Conservation (phyloP, 1,284 basidiomycete species). For the Trichosporon inkin region DNA sequence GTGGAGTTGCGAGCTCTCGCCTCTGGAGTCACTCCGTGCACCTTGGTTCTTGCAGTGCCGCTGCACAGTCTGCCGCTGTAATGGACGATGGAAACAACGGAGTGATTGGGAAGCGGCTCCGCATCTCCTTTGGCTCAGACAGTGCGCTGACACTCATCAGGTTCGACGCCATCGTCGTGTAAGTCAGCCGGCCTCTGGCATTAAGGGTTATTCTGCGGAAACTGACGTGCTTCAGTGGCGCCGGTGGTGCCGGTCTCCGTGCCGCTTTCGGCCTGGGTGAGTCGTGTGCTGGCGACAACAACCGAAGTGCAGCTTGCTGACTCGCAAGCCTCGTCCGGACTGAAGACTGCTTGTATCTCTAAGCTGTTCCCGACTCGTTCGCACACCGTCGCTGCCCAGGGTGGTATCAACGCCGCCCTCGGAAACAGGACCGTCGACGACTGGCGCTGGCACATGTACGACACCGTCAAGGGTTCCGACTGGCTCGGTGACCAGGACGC, state of each 20-base stretch:
- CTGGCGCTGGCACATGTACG: constrained; percentile 98
- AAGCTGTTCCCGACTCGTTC: constrained; percentile 99
- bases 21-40: background rate
- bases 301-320: background rate
- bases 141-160: constrained; percentile 50
- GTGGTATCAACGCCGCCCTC: constrained; percentile 98
- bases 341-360: constrained; percentile 98
- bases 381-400: constrained; percentile 98
- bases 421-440: constrained; percentile 99
- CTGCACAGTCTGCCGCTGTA: background rate
- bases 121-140: background rate
- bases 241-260: constrained; percentile 95
- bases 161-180: constrained; percentile 96
- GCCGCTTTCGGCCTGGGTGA: constrained; percentile 86
- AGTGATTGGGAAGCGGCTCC: background rate
- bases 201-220: background rate
- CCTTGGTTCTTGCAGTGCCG: background rate
- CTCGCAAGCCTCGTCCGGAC: constrained; percentile 79
- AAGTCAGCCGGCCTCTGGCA: constrained; percentile 43
- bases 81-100: background rate
- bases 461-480: constrained; percentile 99
- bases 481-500: constrained; percentile 99
- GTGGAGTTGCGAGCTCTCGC: background rate
- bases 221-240: constrained; percentile 61
- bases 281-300: constrained; percentile 13